Percentiles rank a stretch among this genome's conserved stretches.
Evolutionary conservation across 2,329 filamentous ascomycete genomes (phyloP).

Genomic region (Cladosporium sp.): DNA sequence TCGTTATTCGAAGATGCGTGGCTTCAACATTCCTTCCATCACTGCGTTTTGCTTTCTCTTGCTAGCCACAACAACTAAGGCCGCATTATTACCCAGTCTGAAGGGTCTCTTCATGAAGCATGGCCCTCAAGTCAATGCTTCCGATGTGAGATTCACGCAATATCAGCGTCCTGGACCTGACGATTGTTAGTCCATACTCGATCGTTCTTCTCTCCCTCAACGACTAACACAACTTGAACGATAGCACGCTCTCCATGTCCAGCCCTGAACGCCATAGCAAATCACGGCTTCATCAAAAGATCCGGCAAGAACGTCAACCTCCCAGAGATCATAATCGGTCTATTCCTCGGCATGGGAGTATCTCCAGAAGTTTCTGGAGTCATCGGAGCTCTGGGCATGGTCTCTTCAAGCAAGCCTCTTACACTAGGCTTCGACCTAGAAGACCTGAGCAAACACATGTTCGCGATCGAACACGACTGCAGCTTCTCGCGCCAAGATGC

Average conservation of each 20-base stretch:
- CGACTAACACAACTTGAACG: not conserved
- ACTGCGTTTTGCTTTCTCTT: not conserved
- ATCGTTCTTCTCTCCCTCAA: too few species aligned
- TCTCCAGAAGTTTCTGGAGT: not conserved
- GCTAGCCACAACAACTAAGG: not conserved
- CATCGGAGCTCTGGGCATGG: not conserved
- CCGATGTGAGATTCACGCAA: not conserved
- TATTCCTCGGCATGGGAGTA: not conserved
- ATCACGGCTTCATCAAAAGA: not conserved
- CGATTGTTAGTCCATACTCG: not conserved
- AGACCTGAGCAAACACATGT: conserved; percentile 31
- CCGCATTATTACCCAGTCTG: not conserved
- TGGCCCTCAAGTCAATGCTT: not conserved
- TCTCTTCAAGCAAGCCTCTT: not conserved
- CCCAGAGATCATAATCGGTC: not conserved
- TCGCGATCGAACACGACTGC: conserved; percentile 33
- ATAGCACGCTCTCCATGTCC: conserved; percentile 5
- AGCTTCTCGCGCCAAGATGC: conserved; percentile 25
- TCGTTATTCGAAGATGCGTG: not conserved
- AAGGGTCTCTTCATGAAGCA: not conserved
- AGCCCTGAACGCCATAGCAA: conserved; percentile 1
- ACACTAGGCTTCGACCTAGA: conserved; percentile 31
- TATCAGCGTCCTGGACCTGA: not conserved
- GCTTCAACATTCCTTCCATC: not conserved
- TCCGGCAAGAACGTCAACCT: conserved; percentile 5